These are phyloP conservation scores for Cladosporium austrohemisphaericum DNA, from an alignment of 2,329 filamentous ascomycete genomes.

Conservation along the genomic window DNA sequence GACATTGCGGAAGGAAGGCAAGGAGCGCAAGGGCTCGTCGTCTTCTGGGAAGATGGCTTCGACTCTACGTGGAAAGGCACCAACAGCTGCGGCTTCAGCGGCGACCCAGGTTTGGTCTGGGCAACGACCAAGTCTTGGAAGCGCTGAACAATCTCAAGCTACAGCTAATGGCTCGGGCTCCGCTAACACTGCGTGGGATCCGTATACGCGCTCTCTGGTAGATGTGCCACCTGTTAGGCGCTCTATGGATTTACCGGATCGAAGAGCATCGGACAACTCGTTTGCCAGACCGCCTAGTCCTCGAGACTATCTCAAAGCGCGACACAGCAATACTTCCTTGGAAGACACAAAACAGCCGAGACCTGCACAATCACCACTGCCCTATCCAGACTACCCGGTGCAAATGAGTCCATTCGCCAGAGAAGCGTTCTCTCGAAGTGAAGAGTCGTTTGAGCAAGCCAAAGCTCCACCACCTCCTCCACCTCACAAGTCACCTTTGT, in stretches of 20 bases:
- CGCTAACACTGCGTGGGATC: constrained; percentile 28
- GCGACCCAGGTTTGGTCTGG: constrained; percentile 59
- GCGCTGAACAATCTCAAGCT: constrained; percentile 16
- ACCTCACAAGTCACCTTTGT: constrained; percentile 21
- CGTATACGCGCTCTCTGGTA: constrained; percentile 32
- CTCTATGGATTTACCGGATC: constrained; percentile 10
- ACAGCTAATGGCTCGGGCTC: neutral
- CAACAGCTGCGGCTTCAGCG: constrained; percentile 58
- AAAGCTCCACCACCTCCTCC: constrained; percentile 26
- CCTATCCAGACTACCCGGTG: constrained; percentile 32
- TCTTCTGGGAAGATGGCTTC: constrained; percentile 46
- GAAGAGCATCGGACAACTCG: constrained; percentile 24
- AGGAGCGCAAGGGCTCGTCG: constrained; percentile 26
- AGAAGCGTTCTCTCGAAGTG: constrained; percentile 26
- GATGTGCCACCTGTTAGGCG: constrained; percentile 19
- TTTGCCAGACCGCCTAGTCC: constrained; percentile 31
- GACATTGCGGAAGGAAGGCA: constrained; percentile 29
- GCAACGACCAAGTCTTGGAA: constrained; percentile 21
- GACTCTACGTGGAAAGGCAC: constrained; percentile 42
- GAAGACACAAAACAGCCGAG: constrained; percentile 19
- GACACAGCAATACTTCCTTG: constrained; percentile 19
- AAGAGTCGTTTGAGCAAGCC: constrained; percentile 26
- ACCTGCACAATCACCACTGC: constrained; percentile 17
- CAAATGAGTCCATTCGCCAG: constrained; percentile 23
- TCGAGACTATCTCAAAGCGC: constrained; percentile 25